Evolutionary conservation across 225 moss, liverwort and hornwort species (phyloP).

Genomic region (Pleurozium schreberi): DNA sequence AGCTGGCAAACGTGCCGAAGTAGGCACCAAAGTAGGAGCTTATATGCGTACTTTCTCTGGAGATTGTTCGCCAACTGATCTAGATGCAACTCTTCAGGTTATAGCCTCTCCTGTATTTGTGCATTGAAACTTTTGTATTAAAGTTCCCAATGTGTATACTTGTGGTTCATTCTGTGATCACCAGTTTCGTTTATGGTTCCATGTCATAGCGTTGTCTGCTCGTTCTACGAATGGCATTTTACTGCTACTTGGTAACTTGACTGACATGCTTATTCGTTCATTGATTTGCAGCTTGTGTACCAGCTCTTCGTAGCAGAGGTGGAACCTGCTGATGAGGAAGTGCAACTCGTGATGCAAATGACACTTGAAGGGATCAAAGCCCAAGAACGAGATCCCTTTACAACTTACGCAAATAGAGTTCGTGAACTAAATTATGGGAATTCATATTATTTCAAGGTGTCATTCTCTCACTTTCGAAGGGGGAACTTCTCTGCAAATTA

Average conservation of each 20-base stretch:
- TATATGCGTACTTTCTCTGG: conserved; percentile 94
- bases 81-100: conserved; percentile 89
- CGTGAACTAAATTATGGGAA: conserved; percentile 95
- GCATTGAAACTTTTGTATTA: background rate
- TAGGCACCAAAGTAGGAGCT: conserved; percentile 89
- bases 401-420: conserved; percentile 89
- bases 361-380: conserved; percentile 92
- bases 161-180: background rate
- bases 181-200: background rate
- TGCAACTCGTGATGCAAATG: conserved; percentile 97
- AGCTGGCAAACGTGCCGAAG: conserved; percentile 89
- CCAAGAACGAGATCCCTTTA: conserved; percentile 96
- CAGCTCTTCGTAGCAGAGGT: conserved; percentile 74
- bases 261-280: background rate
- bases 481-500: background rate
- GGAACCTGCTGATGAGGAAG: conserved; percentile 92
- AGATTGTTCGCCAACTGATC: conserved; percentile 90
- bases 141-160: background rate
- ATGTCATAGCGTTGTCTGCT: background rate
- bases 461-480: background rate
- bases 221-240: background rate
- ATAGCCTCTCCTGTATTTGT: background rate
- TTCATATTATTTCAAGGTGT: conserved; percentile 92
- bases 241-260: background rate
- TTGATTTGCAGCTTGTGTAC: conserved; percentile 67